phyloP scores from a whole-genome alignment of 306 rosid species.

The Castanospermum australe region DNA sequence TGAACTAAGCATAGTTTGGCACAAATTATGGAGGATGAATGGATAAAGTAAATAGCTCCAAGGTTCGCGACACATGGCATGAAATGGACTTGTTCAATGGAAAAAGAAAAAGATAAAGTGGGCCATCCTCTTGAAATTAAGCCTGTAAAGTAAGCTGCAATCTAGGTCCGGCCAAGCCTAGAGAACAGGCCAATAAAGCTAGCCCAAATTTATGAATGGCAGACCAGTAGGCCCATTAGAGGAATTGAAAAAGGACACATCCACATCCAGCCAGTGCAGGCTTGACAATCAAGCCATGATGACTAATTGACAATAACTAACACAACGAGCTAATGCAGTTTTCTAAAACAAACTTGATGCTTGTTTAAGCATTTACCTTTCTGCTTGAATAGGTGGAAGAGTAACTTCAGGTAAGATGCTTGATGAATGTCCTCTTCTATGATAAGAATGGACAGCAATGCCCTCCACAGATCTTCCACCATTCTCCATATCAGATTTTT shows the following conservation, averaged over 20 bases:
- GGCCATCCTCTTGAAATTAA: not conserved
- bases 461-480: not conserved
- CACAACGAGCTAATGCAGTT: not conserved
- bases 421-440: conserved; percentile 53
- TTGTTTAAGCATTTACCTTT: conserved; percentile 46
- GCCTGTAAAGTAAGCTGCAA: no score
- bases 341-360: not conserved
- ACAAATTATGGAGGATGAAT: not conserved
- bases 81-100: not conserved
- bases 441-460: not conserved
- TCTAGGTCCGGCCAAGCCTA: not conserved
- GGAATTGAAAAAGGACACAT: not conserved
- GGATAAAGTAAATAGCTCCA: not conserved
- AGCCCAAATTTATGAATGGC: no score
- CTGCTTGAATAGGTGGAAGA: conserved; percentile 46
- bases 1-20: not conserved
- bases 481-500: conserved; percentile 42
- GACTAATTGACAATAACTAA: not conserved
- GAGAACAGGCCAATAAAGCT: not conserved
- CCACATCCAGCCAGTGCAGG: not conserved
- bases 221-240: not conserved
- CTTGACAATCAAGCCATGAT: not conserved
- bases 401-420: conserved; percentile 49
- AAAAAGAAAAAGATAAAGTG: not conserved
- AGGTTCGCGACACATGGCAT: not conserved